A percentile compares a stretch with the other conserved stretches of the same genome.
Conservation (phyloP, 108 stramenopile species). For the Cyclotella kingstonii region DNA sequence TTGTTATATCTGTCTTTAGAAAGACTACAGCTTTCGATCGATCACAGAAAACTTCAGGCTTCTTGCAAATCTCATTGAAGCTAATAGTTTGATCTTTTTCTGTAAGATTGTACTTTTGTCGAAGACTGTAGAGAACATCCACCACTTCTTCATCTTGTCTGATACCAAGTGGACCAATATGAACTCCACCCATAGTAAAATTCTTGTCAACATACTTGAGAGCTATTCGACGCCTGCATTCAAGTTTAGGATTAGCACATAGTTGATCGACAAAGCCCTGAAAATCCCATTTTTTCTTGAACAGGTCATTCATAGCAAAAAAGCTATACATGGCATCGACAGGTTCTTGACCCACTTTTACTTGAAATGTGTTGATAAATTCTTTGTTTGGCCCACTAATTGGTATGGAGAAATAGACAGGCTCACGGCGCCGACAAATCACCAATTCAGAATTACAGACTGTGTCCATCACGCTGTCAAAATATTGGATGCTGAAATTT, state of each 20-base stretch:
- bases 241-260: conserved; percentile 28
- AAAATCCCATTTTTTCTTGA: conserved; percentile 52
- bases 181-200: conserved; percentile 35
- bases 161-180: conserved; percentile 25
- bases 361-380: conserved; percentile 27
- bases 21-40: conserved; percentile 39
- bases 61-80: conserved; percentile 47
- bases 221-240: conserved; percentile 43
- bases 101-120: conserved; percentile 36
- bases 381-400: conserved; percentile 37
- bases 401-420: conserved; percentile 32
- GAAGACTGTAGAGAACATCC: conserved; percentile 42
- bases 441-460: conserved; percentile 41
- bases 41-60: conserved; percentile 32
- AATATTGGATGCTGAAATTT: conserved; percentile 8
- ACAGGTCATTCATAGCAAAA: conserved; percentile 39
- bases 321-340: conserved; percentile 46
- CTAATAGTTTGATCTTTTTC: conserved; percentile 22
- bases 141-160: conserved; percentile 52
- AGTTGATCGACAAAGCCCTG: conserved; percentile 31
- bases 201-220: conserved; percentile 34
- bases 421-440: conserved; percentile 22
- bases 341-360: conserved; percentile 44
- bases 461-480: conserved; percentile 16
- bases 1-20: conserved; percentile 40